Conservation (phyloP, 225 moss, liverwort and hornwort species). For the Sphagnum tenellum region DNA sequence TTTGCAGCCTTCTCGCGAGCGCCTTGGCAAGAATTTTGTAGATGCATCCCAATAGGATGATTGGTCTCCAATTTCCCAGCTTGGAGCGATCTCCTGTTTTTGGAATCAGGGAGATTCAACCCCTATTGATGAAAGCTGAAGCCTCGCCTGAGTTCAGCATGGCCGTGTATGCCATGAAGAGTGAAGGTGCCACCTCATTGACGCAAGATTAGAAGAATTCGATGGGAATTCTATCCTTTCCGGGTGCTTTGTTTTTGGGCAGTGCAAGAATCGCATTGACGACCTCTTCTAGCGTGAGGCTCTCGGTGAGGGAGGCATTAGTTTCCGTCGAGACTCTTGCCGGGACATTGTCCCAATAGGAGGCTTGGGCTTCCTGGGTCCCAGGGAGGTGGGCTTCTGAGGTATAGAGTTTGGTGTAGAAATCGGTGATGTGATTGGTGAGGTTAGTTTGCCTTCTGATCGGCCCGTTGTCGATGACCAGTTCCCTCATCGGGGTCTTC, state of each 20-base stretch:
- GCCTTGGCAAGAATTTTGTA: neutral
- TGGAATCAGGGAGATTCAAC: slow-evolving; percentile 1
- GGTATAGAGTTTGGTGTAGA: neutral
- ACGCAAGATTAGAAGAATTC: slow-evolving; percentile 2
- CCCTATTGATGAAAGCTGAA: neutral
- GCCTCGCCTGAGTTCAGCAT: neutral
- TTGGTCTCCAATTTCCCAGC: neutral
- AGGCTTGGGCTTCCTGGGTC: neutral
- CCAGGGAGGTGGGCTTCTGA: neutral
- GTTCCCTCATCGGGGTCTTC: neutral
- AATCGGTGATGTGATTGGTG: neutral
- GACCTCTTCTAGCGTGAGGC: neutral
- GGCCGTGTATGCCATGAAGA: neutral
- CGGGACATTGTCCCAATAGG: neutral
- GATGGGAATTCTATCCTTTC: neutral
- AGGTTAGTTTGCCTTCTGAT: neutral
- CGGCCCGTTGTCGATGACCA: neutral
- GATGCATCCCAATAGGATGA: neutral
- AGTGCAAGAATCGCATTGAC: neutral
- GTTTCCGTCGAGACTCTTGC: neutral
- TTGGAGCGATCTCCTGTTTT: neutral
- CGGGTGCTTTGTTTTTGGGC: slow-evolving; percentile 2
- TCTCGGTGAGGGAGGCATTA: neutral
- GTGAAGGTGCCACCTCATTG: neutral
- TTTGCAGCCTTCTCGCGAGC: neutral